These are phyloP conservation scores for Lactarius evosmus DNA, from an alignment of 768 basidiomycete species.

Conservation along the genomic window DNA sequence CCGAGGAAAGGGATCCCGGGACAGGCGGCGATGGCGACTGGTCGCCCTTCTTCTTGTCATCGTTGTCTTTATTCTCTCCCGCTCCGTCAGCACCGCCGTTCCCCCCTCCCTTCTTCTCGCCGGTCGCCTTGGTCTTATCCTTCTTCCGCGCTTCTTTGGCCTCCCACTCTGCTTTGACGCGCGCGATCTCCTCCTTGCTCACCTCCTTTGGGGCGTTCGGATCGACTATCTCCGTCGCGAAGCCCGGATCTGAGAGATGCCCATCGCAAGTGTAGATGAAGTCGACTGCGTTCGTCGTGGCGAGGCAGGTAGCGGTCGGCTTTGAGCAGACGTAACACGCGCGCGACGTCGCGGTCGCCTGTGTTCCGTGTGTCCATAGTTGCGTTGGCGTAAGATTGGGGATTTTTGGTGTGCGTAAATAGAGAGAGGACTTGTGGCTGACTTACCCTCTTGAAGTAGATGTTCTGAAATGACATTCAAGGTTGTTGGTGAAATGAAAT, in stretches of 20 bases:
- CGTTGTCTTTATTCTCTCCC: conserved; percentile 38
- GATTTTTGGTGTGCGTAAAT: conserved; percentile 8
- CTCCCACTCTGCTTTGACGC: conserved; percentile 77
- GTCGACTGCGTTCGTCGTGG: conserved; percentile 78
- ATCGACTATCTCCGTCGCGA: conserved; percentile 53
- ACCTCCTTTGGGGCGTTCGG: conserved; percentile 40
- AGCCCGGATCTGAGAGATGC: conserved; percentile 80
- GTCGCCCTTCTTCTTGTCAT: conserved; percentile 36
- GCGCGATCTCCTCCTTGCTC: conserved; percentile 70
- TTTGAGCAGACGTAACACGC: conserved; percentile 78
- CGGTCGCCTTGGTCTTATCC: conserved; percentile 40
- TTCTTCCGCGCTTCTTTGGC: conserved; percentile 63
- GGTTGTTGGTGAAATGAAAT: conserved; percentile 17
- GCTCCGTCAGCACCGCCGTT: conserved; percentile 35
- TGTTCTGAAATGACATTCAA: conserved; percentile 70
- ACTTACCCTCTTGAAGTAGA: conserved; percentile 88
- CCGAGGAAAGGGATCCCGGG: conserved; percentile 31
- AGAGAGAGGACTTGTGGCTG: neutral
- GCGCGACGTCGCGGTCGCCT: conserved; percentile 77
- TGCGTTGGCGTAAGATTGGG: neutral
- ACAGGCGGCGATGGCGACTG: conserved; percentile 35
- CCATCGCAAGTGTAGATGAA: conserved; percentile 80
- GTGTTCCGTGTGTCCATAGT: conserved; percentile 10
- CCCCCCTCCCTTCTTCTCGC: conserved; percentile 28
- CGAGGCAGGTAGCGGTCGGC: conserved; percentile 79